phyloP scores from a whole-genome alignment of 371 early-diverging fungal species.

The Rhizopus microsporus region DNA sequence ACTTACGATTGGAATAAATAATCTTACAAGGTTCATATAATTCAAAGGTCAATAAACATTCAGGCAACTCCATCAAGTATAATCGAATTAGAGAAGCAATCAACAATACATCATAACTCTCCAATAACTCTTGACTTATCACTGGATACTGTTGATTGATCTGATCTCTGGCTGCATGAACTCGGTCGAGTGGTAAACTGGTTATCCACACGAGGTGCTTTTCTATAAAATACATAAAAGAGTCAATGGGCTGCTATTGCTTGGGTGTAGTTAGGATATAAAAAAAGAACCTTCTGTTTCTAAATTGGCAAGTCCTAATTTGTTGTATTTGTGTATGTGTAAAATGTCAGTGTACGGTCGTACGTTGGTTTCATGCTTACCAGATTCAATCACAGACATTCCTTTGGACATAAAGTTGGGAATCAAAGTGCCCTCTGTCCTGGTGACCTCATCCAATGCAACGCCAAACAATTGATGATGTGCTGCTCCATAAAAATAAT shows the following conservation, averaged over 20 bases:
- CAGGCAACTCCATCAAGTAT: slow-evolving; percentile 75
- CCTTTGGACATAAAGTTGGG: slow-evolving; percentile 65
- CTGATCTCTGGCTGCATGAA: slow-evolving; percentile 64
- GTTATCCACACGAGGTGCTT: slow-evolving; percentile 57
- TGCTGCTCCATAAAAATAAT: slow-evolving; percentile 57
- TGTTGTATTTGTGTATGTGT: not conserved
- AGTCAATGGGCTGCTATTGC: not conserved
- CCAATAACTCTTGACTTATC: slow-evolving; percentile 52
- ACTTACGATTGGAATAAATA: slow-evolving; percentile 64
- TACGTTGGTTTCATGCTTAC: slow-evolving; percentile 21
- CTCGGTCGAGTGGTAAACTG: slow-evolving; percentile 54
- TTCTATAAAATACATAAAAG: slow-evolving; percentile 20
- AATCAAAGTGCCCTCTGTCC: slow-evolving; percentile 52
- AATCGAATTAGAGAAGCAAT: slow-evolving; percentile 66
- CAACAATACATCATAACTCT: slow-evolving; percentile 57
- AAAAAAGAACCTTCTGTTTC: slow-evolving; percentile 36
- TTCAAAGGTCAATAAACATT: slow-evolving; percentile 68
- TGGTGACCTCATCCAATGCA: slow-evolving; percentile 64
- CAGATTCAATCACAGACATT: slow-evolving; percentile 39
- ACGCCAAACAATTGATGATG: slow-evolving; percentile 77
- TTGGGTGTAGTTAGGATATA: not conserved
- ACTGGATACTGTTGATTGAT: slow-evolving; percentile 54
- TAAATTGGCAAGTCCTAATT: slow-evolving; percentile 25
- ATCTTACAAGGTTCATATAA: slow-evolving; percentile 75
- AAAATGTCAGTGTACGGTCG: not conserved